phyloP scores from a whole-genome alignment of 2,329 filamentous ascomycete genomes.

The Cercospora beticola region DNA sequence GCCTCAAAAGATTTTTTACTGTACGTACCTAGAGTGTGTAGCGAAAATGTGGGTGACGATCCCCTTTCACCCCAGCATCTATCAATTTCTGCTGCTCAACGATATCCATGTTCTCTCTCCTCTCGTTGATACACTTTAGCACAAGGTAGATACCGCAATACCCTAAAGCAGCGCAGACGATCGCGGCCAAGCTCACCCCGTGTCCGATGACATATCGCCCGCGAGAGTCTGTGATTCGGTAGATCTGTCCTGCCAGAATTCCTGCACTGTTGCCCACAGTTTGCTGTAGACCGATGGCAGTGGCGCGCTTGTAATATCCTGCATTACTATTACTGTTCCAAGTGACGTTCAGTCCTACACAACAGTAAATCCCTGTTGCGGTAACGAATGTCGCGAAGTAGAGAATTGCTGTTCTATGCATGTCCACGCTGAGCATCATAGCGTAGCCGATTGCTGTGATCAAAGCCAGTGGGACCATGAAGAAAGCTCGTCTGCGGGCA shows the following conservation, averaged over 20 bases:
- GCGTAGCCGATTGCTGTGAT: slow-evolving; percentile 9
- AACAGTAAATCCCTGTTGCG: slow-evolving; percentile 31
- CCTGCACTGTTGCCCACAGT: slow-evolving; percentile 52
- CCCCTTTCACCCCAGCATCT: slow-evolving; percentile 9
- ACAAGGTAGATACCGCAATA: slow-evolving; percentile 9
- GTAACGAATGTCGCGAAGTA: slow-evolving; percentile 33
- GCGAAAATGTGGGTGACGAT: slow-evolving; percentile 17
- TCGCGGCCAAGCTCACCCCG: slow-evolving; percentile 11
- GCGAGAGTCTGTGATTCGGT: slow-evolving; percentile 25
- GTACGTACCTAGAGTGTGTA: slow-evolving; percentile 2
- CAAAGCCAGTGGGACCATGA: slow-evolving; percentile 13
- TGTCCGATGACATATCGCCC: slow-evolving; percentile 16
- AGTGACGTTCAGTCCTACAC: slow-evolving; percentile 47
- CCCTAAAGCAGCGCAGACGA: slow-evolving; percentile 7
- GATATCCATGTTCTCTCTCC: slow-evolving; percentile 8
- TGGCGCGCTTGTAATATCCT: slow-evolving; percentile 50
- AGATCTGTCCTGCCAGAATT: slow-evolving; percentile 51
- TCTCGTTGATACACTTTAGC: slow-evolving; percentile 10
- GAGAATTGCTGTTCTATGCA: slow-evolving; percentile 23
- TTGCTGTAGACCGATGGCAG: slow-evolving; percentile 49
- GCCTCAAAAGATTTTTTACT: neutral
- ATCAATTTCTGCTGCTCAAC: slow-evolving; percentile 10
- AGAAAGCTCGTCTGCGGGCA: slow-evolving; percentile 9
- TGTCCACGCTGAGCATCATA: slow-evolving; percentile 13
- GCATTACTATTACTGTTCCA: slow-evolving; percentile 53